Evolutionary conservation across 257 asterid species (phyloP), one percentile per base, ranked within the genome.

Genomic region (Eustoma russellianum): DNA sequence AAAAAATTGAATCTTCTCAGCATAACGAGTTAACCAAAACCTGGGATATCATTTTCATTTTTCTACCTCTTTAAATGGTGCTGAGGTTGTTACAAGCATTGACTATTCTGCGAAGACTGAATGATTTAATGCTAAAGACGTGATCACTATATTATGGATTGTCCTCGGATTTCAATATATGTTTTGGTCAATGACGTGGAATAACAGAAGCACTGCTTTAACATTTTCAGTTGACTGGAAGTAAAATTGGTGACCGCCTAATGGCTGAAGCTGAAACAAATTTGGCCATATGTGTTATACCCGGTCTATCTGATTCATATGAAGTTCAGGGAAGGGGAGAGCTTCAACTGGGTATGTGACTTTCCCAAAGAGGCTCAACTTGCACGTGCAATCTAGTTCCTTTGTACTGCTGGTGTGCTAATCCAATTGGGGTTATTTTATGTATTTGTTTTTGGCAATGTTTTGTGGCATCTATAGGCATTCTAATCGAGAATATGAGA

Each of bases 281-380:
- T 74, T 97, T 92, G 52, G 91, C 98, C 24, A 81, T 92, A 67
- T 88, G 85, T 73, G 95, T 92, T 56, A 80, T 92, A 52, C 95
- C 95, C 53, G 83, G 88, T 48, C 64, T 81, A 62, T 83, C 98
- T 5, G 98, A 92, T 30, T 81, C 98, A 46, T 88, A 74, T 81
- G 98, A 92, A 83, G 98, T 92, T 72, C 98, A 88, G 70, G 98
- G 98, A 67, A 77, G 98, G 76, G 98, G 98, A 73, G 98, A 92
- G 78, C 97, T 92, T 77, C 98, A 92, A 61, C 76, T 92, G 74
- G 98, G 98, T 88, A 62, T 67, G 86, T 46, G 64, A 43, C 62
- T 5, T 5, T 46, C 16, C 18, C 15, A 3, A 6, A 57, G 13
- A 38, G 28, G 35, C 41, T 8, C 43, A 57, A 48, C 51, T 61